A percentile compares a stretch with the other conserved stretches of the same genome.
These are phyloP conservation scores for Raphanus hybrid DNA, from an alignment of 441 rosid genomes.

Conservation along the genomic window DNA sequence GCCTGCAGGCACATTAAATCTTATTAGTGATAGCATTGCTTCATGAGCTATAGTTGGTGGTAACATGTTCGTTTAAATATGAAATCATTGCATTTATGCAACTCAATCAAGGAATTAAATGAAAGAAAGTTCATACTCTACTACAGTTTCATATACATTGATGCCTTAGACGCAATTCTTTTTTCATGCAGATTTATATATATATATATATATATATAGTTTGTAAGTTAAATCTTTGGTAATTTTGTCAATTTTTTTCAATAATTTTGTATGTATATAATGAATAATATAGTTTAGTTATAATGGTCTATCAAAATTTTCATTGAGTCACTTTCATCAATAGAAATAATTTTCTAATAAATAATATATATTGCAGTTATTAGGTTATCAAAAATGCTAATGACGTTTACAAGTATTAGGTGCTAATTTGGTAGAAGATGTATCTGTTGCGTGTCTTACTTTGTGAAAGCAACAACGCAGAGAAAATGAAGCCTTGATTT, in stretches of 20 bases:
- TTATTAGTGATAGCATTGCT: background rate
- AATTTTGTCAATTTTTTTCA: background rate
- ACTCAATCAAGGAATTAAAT: background rate
- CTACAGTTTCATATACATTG: background rate
- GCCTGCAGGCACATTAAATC: background rate
- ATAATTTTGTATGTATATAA: background rate
- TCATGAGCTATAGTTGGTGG: background rate
- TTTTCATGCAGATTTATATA: background rate
- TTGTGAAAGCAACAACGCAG: slow-evolving; percentile 37
- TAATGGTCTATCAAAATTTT: background rate
- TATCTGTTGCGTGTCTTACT: slow-evolving; percentile 32
- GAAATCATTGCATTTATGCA: slow-evolving; percentile 29
- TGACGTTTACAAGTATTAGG: slow-evolving; percentile 35
- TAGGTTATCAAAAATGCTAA: slow-evolving; percentile 26
- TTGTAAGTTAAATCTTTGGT: background rate
- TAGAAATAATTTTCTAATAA: background rate
- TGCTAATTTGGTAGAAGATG: slow-evolving; percentile 42
- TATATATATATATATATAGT: too few relatives aligned
- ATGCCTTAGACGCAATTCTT: background rate
- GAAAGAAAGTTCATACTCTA: background rate
- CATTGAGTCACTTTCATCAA: background rate
- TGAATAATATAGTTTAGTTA: background rate
- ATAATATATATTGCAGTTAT: background rate
- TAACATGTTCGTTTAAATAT: slow-evolving; percentile 6
- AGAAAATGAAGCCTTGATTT: slow-evolving; percentile 25